Conservation (phyloP, 805 yeast species). For the Zygosaccharomyces rouxii region DNA sequence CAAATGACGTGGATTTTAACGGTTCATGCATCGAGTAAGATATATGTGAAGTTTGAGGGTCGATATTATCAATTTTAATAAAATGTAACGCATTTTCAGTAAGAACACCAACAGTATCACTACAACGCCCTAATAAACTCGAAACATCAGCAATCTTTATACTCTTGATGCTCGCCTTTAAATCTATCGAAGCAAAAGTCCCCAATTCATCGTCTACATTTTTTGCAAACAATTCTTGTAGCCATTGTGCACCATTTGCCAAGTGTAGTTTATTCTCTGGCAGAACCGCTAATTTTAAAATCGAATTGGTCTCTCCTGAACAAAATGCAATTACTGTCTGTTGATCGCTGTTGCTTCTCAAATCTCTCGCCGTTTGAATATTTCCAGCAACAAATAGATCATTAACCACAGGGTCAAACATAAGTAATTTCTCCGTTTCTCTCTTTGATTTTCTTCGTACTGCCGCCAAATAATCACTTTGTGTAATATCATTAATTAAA, state of each 20-base stretch:
- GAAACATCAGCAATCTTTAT: slow-evolving; percentile 35
- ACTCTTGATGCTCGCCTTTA: slow-evolving; percentile 41
- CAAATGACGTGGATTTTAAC: slow-evolving; percentile 23
- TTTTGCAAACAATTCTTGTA: background rate
- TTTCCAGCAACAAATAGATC: slow-evolving; percentile 17
- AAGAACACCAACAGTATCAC: slow-evolving; percentile 37
- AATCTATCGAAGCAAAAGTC: slow-evolving; percentile 15
- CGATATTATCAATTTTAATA: slow-evolving; percentile 28
- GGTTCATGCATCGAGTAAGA: slow-evolving; percentile 23
- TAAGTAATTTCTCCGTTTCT: background rate
- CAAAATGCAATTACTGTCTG: slow-evolving; percentile 21
- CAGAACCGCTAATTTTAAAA: slow-evolving; percentile 15
- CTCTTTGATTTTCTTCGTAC: background rate
- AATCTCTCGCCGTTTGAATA: slow-evolving; percentile 24
- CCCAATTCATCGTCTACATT: background rate
- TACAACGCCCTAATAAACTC: slow-evolving; percentile 19
- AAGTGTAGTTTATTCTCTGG: background rate
- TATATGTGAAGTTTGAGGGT: slow-evolving; percentile 11
- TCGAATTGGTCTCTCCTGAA: slow-evolving; percentile 22
- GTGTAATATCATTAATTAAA: slow-evolving; percentile 13
- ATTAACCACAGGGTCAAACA: slow-evolving; percentile 23
- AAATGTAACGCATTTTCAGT: slow-evolving; percentile 37
- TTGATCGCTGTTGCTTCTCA: slow-evolving; percentile 21
- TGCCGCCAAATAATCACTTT: slow-evolving; percentile 5
- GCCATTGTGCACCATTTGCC: slow-evolving; percentile 2